These are phyloP conservation scores for Lindgomyces ingoldianus DNA, from an alignment of 495 filamentous ascomycete genomes.

Conservation along the genomic window DNA sequence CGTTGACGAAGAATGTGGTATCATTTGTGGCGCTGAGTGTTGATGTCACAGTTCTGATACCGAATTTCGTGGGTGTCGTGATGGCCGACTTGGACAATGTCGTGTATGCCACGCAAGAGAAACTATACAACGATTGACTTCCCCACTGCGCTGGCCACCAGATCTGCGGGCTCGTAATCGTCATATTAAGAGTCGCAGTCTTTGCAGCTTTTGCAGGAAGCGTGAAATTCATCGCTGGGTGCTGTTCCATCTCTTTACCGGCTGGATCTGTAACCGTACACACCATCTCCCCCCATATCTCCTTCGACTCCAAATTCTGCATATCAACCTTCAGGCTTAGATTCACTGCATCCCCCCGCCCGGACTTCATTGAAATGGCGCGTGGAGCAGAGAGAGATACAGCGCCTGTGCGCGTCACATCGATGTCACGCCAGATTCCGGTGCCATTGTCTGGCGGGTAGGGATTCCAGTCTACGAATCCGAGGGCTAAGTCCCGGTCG, in stretches of 20 bases:
- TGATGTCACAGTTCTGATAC: slow-evolving; percentile 58
- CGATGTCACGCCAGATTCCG: slow-evolving; percentile 64
- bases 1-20: slow-evolving; percentile 58
- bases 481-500: slow-evolving; percentile 58
- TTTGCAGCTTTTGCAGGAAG: background rate
- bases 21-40: slow-evolving; percentile 57
- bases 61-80: slow-evolving; percentile 48
- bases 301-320: slow-evolving; percentile 51
- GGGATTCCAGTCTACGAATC: slow-evolving; percentile 69
- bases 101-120: slow-evolving; percentile 48
- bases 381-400: slow-evolving; percentile 54
- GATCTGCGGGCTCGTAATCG: slow-evolving; percentile 48
- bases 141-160: slow-evolving; percentile 35
- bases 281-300: slow-evolving; percentile 45
- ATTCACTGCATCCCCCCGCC: background rate
- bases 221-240: background rate
- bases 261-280: slow-evolving; percentile 45
- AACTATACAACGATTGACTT: slow-evolving; percentile 30
- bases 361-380: slow-evolving; percentile 46
- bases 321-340: slow-evolving; percentile 53
- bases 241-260: slow-evolving; percentile 11
- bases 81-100: slow-evolving; percentile 51
- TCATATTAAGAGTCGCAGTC: slow-evolving; percentile 34
- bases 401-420: slow-evolving; percentile 58
- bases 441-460: slow-evolving; percentile 61